These are phyloP conservation scores for Uronychia binucleata DNA, from an alignment of 73 alveolate genomes.

Conservation along the genomic window DNA sequence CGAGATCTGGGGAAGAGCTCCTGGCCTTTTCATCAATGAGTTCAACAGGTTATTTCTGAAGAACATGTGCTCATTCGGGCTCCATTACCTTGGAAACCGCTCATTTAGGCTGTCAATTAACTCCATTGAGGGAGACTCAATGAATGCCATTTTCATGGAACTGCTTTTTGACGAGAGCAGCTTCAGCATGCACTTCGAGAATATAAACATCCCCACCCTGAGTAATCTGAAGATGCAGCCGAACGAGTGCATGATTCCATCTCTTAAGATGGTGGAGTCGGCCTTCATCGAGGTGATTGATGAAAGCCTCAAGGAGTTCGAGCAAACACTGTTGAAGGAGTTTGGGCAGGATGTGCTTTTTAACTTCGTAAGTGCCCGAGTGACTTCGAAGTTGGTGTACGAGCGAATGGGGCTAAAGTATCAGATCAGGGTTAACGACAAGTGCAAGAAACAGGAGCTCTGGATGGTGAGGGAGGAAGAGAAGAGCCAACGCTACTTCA, in stretches of 20 bases:
- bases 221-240: background rate
- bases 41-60: background rate
- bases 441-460: background rate
- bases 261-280: constrained; percentile 31
- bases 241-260: constrained; percentile 12
- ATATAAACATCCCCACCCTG: constrained; percentile 6
- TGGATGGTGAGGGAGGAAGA: constrained; percentile 18
- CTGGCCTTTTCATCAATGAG: background rate
- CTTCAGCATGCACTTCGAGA: constrained; percentile 28
- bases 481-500: constrained; percentile 10
- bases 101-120: background rate
- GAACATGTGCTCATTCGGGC: background rate
- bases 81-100: background rate
- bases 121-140: background rate
- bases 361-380: constrained; percentile 15
- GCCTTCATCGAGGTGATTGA: constrained; percentile 27
- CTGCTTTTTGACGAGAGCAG: background rate
- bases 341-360: constrained; percentile 31
- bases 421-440: background rate
- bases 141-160: constrained; percentile 8
- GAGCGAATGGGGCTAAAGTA: background rate
- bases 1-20: constrained; percentile 12
- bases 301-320: constrained; percentile 19
- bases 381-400: background rate
- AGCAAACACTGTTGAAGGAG: constrained; percentile 13